Evolutionary conservation across 768 basidiomycete species (phyloP).

Genomic region (Albatrellus ellisii): DNA sequence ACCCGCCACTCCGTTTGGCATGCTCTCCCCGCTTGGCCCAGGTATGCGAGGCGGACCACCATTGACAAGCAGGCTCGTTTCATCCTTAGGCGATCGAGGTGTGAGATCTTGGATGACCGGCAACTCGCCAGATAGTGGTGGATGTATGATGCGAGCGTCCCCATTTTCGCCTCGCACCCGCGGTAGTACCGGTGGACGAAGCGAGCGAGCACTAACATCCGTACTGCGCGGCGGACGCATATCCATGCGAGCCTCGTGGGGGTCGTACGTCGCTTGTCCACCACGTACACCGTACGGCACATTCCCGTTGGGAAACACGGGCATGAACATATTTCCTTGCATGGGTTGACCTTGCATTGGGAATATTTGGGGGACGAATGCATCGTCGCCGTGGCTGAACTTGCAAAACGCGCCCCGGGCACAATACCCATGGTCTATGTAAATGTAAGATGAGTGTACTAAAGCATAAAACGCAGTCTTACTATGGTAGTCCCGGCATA

Average conservation of each 20-base stretch:
- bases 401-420: conserved; percentile 81
- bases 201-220: conserved; percentile 21
- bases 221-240: conserved; percentile 37
- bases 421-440: conserved; percentile 83
- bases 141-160: conserved; percentile 23
- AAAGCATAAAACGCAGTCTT: conserved; percentile 21
- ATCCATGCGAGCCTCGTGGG: conserved; percentile 67
- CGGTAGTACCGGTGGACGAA: conserved; percentile 44
- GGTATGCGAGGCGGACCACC: background rate
- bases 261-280: conserved; percentile 48
- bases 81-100: conserved; percentile 29
- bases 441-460: conserved; percentile 7
- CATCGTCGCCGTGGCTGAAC: conserved; percentile 87
- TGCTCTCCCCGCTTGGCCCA: conserved; percentile 1
- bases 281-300: conserved; percentile 32
- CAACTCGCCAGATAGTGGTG: conserved; percentile 48
- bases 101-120: conserved; percentile 80
- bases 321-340: conserved; percentile 41
- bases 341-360: conserved; percentile 33
- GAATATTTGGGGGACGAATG: conserved; percentile 55
- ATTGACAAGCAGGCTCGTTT: conserved; percentile 2
- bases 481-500: conserved; percentile 93
- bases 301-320: conserved; percentile 47
- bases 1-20: conserved; percentile 2
- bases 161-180: conserved; percentile 36